Evolutionary conservation across 176 grass and related monocot species (phyloP).

Genomic region (Saccharum officinarum): DNA sequence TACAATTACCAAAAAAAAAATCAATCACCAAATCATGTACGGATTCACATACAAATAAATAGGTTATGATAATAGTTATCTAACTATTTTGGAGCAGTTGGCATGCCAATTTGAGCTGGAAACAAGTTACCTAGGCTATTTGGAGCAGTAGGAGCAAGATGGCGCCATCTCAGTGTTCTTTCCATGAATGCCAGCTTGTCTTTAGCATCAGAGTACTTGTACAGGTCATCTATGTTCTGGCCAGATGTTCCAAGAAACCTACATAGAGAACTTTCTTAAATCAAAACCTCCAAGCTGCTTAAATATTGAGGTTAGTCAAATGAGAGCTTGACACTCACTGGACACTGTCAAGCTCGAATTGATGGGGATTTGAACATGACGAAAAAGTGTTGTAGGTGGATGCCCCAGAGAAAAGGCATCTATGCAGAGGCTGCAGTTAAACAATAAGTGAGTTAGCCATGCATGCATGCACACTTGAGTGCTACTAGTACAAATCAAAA

Average conservation of each 20-base stretch:
- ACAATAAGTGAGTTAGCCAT: conserved; percentile 28
- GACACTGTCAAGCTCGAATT: conserved; percentile 84
- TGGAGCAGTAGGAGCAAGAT: conserved; percentile 94
- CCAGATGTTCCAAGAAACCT: conserved; percentile 97
- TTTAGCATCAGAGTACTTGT: conserved; percentile 87
- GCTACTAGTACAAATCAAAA: conserved; percentile 3
- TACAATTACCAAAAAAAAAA: conserved; percentile 10
- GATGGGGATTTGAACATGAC: conserved; percentile 93
- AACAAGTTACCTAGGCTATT: conserved; percentile 82
- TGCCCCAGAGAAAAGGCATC: conserved; percentile 89
- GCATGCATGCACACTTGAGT: background rate
- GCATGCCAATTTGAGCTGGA: background rate
- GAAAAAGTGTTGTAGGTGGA: conserved; percentile 85
- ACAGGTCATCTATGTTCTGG: conserved; percentile 92
- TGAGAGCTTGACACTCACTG: conserved; percentile 51
- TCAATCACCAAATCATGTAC: background rate
- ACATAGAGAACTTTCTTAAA: conserved; percentile 14
- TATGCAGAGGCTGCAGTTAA: conserved; percentile 74
- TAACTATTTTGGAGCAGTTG: background rate
- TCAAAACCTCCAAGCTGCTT: conserved; percentile 21
- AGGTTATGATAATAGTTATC: background rate
- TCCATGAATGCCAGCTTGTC: conserved; percentile 90
- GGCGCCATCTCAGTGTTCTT: conserved; percentile 87
- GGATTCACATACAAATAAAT: background rate
- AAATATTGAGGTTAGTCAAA: background rate